phyloP scores from a whole-genome alignment of 192 early-diverging fungal species.

The Kappamyces sp. region DNA sequence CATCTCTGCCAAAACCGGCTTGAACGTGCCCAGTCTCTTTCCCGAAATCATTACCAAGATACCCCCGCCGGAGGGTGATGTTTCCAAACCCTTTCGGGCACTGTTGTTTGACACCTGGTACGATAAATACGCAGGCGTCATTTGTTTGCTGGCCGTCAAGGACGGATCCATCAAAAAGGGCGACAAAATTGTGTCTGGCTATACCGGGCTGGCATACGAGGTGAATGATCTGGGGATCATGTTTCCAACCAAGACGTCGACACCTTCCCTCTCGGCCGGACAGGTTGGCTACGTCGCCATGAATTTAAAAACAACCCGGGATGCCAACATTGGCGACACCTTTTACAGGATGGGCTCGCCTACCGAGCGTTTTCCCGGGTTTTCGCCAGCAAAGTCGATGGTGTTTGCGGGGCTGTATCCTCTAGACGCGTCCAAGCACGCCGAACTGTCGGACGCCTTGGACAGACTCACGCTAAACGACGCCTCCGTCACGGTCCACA shows the following conservation, averaged over 20 bases:
- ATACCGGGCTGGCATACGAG: slow-evolving; percentile 79
- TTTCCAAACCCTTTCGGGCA: slow-evolving; percentile 66
- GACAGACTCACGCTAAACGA: slow-evolving; percentile 94
- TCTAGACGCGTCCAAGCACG: slow-evolving; percentile 81
- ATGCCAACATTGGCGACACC: slow-evolving; percentile 94
- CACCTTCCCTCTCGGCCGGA: slow-evolving; percentile 33
- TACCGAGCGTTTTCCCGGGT: slow-evolving; percentile 67
- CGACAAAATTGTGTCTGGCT: slow-evolving; percentile 72
- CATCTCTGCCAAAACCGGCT: slow-evolving; percentile 83
- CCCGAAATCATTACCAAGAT: slow-evolving; percentile 71
- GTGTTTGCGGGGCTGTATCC: slow-evolving; percentile 95
- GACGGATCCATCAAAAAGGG: slow-evolving; percentile 80
- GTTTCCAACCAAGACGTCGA: slow-evolving; percentile 74
- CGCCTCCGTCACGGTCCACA: slow-evolving; percentile 81
- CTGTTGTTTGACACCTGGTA: slow-evolving; percentile 98
- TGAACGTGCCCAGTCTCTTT: slow-evolving; percentile 60
- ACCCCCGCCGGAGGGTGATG: slow-evolving; percentile 64
- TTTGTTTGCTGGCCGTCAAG: slow-evolving; percentile 84
- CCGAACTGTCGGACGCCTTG: slow-evolving; percentile 83
- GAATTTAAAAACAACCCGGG: slow-evolving; percentile 87
- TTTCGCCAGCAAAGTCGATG: slow-evolving; percentile 93
- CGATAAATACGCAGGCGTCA: slow-evolving; percentile 95
- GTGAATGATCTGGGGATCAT: slow-evolving; percentile 89
- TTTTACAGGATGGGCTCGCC: slow-evolving; percentile 55
- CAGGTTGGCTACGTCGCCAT: slow-evolving; percentile 86